Conservation (phyloP, 1,284 basidiomycete species). For the Inonotus hispidus region DNA sequence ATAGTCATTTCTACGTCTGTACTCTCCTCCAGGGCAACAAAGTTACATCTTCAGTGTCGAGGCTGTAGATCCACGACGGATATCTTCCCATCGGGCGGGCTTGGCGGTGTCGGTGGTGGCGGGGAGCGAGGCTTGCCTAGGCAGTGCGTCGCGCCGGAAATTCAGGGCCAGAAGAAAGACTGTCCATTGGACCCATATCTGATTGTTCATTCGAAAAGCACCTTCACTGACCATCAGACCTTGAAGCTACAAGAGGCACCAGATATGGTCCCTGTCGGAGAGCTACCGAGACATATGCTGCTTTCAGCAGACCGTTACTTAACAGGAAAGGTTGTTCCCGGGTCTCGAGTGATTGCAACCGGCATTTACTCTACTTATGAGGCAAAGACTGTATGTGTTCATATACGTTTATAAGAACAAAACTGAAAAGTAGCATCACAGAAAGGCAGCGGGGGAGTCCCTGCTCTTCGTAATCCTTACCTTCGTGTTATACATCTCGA, state of each 20-base stretch:
- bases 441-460: constrained; percentile 66
- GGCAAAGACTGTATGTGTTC: constrained; percentile 65
- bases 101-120: constrained; percentile 82
- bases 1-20: constrained; percentile 98
- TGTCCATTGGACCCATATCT: constrained; percentile 96
- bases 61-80: constrained; percentile 82
- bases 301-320: constrained; percentile 88
- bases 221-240: constrained; percentile 94
- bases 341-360: constrained; percentile 90
- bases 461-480: constrained; percentile 92
- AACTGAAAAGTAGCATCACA: constrained; percentile 27
- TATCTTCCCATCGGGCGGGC: constrained; percentile 75
- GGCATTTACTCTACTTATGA: constrained; percentile 98
- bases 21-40: constrained; percentile 88
- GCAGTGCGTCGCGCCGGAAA: constrained; percentile 72
- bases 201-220: constrained; percentile 92
- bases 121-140: constrained; percentile 80
- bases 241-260: constrained; percentile 98
- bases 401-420: neutral
- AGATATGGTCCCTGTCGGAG: constrained; percentile 99
- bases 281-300: constrained; percentile 94
- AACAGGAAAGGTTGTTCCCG: constrained; percentile 90
- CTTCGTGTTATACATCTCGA: constrained; percentile 92
- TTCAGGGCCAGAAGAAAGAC: constrained; percentile 80
- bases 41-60: constrained; percentile 90